Percentiles rank a stretch among this genome's conserved stretches.
phyloP scores from a whole-genome alignment of 352 stramenopile genomes.

The Pythium sukuiense region DNA sequence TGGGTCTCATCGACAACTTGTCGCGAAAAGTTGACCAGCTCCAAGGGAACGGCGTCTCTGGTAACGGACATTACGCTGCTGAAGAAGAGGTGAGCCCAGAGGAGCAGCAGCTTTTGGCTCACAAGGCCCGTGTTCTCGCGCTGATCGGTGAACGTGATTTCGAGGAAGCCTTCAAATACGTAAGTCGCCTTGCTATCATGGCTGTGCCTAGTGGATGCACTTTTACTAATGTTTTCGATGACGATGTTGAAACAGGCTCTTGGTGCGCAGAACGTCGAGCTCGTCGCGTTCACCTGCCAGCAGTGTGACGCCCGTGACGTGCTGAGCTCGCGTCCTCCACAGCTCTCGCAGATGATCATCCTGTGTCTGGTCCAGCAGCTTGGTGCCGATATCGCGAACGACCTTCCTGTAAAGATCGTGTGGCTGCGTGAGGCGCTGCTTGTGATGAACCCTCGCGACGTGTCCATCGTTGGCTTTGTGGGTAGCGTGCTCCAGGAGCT shows the following conservation, averaged over 20 bases:
- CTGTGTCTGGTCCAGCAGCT: constrained; percentile 85
- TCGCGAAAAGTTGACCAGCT: constrained; percentile 66
- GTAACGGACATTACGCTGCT: constrained; percentile 24
- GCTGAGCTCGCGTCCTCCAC: constrained; percentile 58
- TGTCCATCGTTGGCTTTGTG: constrained; percentile 75
- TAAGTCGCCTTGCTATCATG: constrained; percentile 12
- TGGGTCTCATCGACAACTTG: constrained; percentile 54
- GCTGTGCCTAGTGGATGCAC: neutral
- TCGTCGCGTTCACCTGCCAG: constrained; percentile 71
- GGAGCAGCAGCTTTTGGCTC: constrained; percentile 54
- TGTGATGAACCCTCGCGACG: constrained; percentile 77
- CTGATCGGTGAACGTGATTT: constrained; percentile 58
- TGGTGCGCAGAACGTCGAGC: constrained; percentile 70
- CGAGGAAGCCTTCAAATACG: constrained; percentile 82
- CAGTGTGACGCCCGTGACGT: constrained; percentile 66
- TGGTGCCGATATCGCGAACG: constrained; percentile 63
- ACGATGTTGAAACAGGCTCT: constrained; percentile 35
- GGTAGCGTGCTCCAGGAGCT: constrained; percentile 78
- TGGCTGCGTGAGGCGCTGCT: constrained; percentile 82
- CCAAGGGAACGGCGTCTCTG: constrained; percentile 25
- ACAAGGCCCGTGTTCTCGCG: constrained; percentile 54
- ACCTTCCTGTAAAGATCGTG: constrained; percentile 65
- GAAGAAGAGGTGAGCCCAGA: constrained; percentile 34
- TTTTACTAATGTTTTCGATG: neutral
- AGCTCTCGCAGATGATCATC: constrained; percentile 86